Percentiles rank a stretch among this genome's conserved stretches.
These are phyloP conservation scores for Sclerotinia spermophila DNA, from an alignment of 2,329 filamentous ascomycete species.

Conservation along the genomic window DNA sequence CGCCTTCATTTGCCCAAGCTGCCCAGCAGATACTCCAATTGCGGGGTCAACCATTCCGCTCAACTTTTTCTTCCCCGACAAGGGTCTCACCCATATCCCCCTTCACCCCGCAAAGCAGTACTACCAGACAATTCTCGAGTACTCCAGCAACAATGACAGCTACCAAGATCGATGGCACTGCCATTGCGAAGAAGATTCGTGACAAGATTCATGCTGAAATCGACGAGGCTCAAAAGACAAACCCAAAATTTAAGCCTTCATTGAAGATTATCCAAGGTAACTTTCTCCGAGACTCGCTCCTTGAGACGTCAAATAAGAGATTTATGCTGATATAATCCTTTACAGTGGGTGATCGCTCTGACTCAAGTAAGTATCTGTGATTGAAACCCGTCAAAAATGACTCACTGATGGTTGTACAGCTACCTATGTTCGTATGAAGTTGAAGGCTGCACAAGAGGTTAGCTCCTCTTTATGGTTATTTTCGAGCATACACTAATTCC, in stretches of 20 bases:
- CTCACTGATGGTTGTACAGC: slow-evolving; percentile 45
- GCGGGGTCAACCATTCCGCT: slow-evolving; percentile 30
- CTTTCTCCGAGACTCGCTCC: not conserved
- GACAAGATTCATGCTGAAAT: slow-evolving; percentile 79
- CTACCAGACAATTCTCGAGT: slow-evolving; percentile 43
- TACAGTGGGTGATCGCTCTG: slow-evolving; percentile 83
- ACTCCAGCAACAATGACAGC: slow-evolving; percentile 70
- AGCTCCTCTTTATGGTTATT: slow-evolving; percentile 28
- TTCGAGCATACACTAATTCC: slow-evolving; percentile 18
- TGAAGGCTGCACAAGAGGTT: slow-evolving; percentile 93
- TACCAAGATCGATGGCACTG: slow-evolving; percentile 90
- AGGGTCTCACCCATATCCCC: slow-evolving; percentile 14
- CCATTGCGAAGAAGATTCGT: slow-evolving; percentile 88
- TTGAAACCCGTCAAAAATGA: not conserved
- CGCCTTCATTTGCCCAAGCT: slow-evolving; percentile 21
- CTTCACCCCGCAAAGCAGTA: slow-evolving; percentile 13
- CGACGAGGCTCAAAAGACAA: slow-evolving; percentile 71
- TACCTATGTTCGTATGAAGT: slow-evolving; percentile 99
- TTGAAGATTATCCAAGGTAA: slow-evolving; percentile 93
- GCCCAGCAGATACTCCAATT: slow-evolving; percentile 23
- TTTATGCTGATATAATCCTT: slow-evolving; percentile 24
- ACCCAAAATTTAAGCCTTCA: slow-evolving; percentile 83
- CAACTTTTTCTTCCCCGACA: slow-evolving; percentile 25
- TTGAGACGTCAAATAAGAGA: not conserved
- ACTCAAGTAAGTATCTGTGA: slow-evolving; percentile 68